phyloP scores from a whole-genome alignment of 805 yeast genomes.

The Nadsonia fulvescens region DNA sequence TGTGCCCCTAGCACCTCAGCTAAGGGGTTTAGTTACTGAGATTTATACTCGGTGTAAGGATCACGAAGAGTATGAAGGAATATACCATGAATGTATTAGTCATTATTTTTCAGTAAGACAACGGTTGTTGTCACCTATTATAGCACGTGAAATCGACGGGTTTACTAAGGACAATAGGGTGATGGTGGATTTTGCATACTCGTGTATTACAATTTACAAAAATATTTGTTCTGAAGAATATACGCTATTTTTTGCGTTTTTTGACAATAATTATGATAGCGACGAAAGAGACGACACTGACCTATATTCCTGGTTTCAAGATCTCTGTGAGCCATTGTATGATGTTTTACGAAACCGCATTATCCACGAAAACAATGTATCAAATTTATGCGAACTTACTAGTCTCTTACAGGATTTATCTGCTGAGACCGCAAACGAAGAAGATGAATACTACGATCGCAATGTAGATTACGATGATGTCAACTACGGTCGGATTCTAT shows the following conservation, averaged over 20 bases:
- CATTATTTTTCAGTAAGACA: conserved; percentile 44
- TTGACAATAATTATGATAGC: conserved; percentile 14
- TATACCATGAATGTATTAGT: conserved; percentile 44
- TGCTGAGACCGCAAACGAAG: conserved; percentile 35
- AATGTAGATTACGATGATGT: conserved; percentile 11
- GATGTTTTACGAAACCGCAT: conserved; percentile 49
- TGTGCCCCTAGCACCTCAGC: conserved; percentile 24
- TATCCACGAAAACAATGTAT: conserved; percentile 51
- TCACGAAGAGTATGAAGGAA: conserved; percentile 42
- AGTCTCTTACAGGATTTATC: conserved; percentile 49
- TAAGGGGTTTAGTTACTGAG: conserved; percentile 21
- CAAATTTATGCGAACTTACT: conserved; percentile 55
- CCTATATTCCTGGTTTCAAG: conserved; percentile 41
- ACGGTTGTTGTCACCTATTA: conserved; percentile 27
- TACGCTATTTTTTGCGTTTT: conserved; percentile 36
- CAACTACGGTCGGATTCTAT: no score
- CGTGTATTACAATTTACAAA: conserved; percentile 39
- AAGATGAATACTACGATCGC: conserved; percentile 8
- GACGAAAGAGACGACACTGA: conserved; percentile 15
- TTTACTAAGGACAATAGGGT: conserved; percentile 16
- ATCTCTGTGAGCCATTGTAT: conserved; percentile 59
- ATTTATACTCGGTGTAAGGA: conserved; percentile 22
- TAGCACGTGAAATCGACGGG: conserved; percentile 22
- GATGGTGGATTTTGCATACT: conserved; percentile 44
- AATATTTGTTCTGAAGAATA: conserved; percentile 45